Conservation (phyloP, 164 flowering plant genomes). For the Malania oleifera region DNA sequence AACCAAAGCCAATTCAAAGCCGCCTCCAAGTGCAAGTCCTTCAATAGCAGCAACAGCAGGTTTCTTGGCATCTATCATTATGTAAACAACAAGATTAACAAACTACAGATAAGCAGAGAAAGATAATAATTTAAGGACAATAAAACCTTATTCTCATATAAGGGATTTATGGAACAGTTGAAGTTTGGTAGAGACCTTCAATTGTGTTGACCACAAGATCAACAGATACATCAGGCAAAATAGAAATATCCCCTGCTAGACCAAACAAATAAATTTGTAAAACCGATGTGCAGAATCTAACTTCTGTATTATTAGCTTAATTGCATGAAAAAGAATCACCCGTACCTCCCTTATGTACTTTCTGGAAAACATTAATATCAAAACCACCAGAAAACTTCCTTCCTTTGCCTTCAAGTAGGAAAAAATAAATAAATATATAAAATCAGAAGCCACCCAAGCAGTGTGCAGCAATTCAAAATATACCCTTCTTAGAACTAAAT, state of each 20-base stretch:
- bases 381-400: slow-evolving; percentile 87
- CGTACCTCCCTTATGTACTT: slow-evolving; percentile 63
- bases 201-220: slow-evolving; percentile 60
- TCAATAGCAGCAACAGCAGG: slow-evolving; percentile 89
- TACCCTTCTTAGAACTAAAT: too few species aligned
- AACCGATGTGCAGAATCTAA: background rate
- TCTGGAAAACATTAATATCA: slow-evolving; percentile 69
- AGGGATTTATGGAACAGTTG: background rate
- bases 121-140: background rate
- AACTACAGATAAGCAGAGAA: background rate
- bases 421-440: slow-evolving; percentile 2
- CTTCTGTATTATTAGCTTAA: background rate
- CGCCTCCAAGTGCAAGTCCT: slow-evolving; percentile 99
- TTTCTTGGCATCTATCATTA: slow-evolving; percentile 61
- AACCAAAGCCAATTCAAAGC: slow-evolving; percentile 86
- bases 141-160: background rate
- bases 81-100: slow-evolving; percentile 1
- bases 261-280: slow-evolving; percentile 14
- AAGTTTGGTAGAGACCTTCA: slow-evolving; percentile 52
- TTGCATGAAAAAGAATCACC: background rate
- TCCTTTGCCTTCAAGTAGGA: slow-evolving; percentile 48
- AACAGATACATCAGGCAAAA: slow-evolving; percentile 68
- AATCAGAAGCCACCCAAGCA: background rate
- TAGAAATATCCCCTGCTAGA: slow-evolving; percentile 67
- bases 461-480: slow-evolving; percentile 5